Percentiles rank a stretch among this genome's conserved stretches.
phyloP scores from a whole-genome alignment of 805 yeast species.

The Yamadazyma ubonensis region DNA sequence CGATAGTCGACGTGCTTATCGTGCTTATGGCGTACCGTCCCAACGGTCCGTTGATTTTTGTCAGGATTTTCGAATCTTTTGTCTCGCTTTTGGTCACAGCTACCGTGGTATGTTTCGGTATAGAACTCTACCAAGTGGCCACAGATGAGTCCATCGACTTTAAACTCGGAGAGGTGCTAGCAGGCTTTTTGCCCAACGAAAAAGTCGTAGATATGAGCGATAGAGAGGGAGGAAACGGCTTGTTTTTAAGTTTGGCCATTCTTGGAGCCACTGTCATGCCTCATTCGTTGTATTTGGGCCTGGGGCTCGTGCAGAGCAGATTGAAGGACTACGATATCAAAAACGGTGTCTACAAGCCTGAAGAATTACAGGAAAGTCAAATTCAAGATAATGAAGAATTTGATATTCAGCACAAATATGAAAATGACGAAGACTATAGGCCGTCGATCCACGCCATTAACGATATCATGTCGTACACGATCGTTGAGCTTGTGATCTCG shows the following conservation, averaged over 20 bases:
- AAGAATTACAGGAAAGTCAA: background rate
- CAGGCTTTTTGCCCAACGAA: constrained; percentile 65
- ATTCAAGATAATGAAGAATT: constrained; percentile 1
- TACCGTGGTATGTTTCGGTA: constrained; percentile 73
- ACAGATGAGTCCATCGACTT: constrained; percentile 44
- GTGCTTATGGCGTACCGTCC: constrained; percentile 75
- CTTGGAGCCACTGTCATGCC: constrained; percentile 97
- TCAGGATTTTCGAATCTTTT: constrained; percentile 73
- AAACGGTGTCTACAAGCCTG: constrained; percentile 50
- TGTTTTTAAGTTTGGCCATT: constrained; percentile 77
- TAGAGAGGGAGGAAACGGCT: constrained; percentile 56
- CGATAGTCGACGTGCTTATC: constrained; percentile 77
- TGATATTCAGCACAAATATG: constrained; percentile 6
- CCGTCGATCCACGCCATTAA: constrained; percentile 44
- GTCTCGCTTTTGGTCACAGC: constrained; percentile 69
- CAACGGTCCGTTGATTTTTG: constrained; percentile 70
- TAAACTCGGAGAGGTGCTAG: constrained; percentile 50
- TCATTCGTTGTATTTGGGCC: constrained; percentile 80
- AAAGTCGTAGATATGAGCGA: constrained; percentile 39
- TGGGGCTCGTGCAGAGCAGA: constrained; percentile 85
- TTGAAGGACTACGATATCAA: constrained; percentile 68
- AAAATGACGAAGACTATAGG: constrained; percentile 23
- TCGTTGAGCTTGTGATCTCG: constrained; percentile 39
- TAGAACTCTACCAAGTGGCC: constrained; percentile 73
- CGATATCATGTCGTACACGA: constrained; percentile 41